A percentile compares a stretch with the other conserved stretches of the same genome.
Evolutionary conservation across 139 green algal species (phyloP).

Genomic region (Penium margaritaceum): DNA sequence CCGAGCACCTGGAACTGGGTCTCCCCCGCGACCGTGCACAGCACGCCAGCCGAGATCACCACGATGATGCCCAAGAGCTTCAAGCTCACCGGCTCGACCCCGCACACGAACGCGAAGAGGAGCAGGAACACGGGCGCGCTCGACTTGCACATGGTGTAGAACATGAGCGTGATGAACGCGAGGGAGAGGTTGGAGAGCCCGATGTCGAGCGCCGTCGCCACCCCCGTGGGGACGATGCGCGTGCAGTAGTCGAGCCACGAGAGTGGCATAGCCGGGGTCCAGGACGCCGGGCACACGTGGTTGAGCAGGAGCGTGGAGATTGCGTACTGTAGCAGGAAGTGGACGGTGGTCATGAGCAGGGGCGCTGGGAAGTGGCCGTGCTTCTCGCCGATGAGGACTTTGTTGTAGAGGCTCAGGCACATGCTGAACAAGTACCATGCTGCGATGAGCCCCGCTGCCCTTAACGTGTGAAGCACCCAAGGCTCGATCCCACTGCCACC

Average conservation of each 20-base stretch:
- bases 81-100: conserved; percentile 38
- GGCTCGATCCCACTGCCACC: conserved; percentile 17
- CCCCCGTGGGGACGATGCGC: conserved; percentile 73
- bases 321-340: conserved; percentile 24
- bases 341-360: conserved; percentile 35
- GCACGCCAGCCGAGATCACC: conserved; percentile 60
- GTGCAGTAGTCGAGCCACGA: conserved; percentile 20
- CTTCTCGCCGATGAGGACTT: conserved; percentile 24
- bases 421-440: conserved; percentile 37
- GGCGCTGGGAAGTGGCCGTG: conserved; percentile 24
- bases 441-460: no score
- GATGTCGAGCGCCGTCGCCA: conserved; percentile 76
- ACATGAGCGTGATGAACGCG: conserved; percentile 31
- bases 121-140: conserved; percentile 80
- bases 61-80: conserved; percentile 65
- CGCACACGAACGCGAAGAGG: conserved; percentile 76
- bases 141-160: conserved; percentile 43
- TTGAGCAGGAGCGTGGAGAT: conserved; percentile 16
- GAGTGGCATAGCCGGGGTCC: neutral
- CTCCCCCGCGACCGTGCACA: conserved; percentile 63
- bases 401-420: conserved; percentile 29
- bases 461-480: no score
- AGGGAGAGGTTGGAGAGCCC: conserved; percentile 83
- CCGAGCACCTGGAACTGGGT: conserved; percentile 66
- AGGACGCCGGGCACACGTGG: conserved; percentile 1